phyloP scores from a whole-genome alignment of 495 filamentous ascomycete genomes.

The Immersiella caudata region DNA sequence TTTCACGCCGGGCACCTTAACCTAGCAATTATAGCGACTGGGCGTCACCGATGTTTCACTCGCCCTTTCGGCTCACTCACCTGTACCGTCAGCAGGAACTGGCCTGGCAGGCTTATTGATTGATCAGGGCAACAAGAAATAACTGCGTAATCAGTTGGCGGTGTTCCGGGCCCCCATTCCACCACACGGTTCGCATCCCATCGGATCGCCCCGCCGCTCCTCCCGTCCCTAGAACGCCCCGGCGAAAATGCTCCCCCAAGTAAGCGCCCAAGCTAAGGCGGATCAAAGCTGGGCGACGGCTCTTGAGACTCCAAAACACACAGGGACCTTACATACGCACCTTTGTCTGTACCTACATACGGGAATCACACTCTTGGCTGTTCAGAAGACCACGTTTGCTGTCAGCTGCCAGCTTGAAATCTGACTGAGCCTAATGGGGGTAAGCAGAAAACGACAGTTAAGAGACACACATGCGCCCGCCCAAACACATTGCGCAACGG shows the following conservation, averaged over 20 bases:
- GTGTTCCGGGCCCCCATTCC: background rate
- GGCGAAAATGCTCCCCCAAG: background rate
- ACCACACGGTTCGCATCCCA: background rate
- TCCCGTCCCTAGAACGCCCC: background rate
- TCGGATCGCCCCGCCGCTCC: background rate
- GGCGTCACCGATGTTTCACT: background rate
- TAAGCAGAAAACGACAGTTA: background rate
- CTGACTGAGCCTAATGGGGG: background rate
- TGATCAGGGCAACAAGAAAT: background rate
- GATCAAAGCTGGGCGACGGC: background rate
- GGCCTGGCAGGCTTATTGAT: too few relatives aligned
- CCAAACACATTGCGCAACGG: background rate
- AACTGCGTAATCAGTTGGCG: background rate
- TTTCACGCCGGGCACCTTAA: slow-evolving; percentile 1
- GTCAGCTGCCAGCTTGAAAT: background rate
- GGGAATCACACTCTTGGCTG: background rate
- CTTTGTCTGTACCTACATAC: background rate
- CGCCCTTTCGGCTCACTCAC: background rate
- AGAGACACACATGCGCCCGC: background rate
- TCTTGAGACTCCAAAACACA: background rate
- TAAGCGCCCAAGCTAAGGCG: background rate
- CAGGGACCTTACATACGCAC: background rate
- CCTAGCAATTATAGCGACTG: background rate
- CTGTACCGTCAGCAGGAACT: background rate
- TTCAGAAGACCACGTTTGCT: background rate